Evolutionary conservation across 2,329 filamentous ascomycete genomes (phyloP), one percentile per base, ranked within the genome.

Genomic region (Lachnellula suecica): DNA sequence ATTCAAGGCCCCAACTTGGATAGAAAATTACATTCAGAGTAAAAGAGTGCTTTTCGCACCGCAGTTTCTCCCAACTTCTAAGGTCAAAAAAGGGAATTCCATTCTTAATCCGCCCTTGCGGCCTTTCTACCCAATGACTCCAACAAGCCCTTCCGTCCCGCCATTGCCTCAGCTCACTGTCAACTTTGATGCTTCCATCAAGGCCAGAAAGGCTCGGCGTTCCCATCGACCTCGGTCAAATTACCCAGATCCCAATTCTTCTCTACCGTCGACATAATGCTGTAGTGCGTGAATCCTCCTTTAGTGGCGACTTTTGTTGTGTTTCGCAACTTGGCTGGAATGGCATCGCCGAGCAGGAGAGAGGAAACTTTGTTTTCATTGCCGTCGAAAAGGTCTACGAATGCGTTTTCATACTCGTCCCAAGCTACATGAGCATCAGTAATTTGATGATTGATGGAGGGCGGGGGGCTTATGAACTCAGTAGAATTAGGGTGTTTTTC

Each of bases 261-360:
- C 44, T 70, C 53, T 17, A 73, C 49, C 3, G 72, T 71, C 0
- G 70, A 64, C 38, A 73, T 58, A 52, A 69, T 66, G 40, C 66
- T 70, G 59, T 70, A 75, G 54, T 75, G 73, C n/a, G 66, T 74
- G 58, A 74, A 75, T 35, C 27, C 27, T 13, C 27, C 27, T 31
- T 31, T 13, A 71, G 79, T 19, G 72, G 77, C 51, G 67, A n/a
- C 59, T 62, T 83, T 79, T 13, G 70, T 72, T 3, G 77, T 80
- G 38, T 78, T 78, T 19, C 73, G 69, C 2, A 77, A 68, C 2
- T 64, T 54, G 8, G 62, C 41, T 0, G 78, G 76, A 4, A 83
- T 67, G 11, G 78, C 78, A 48, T 74, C 79, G 5, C 80, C 80
- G 9, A 83, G 72, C 4, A 83, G 71, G 37, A 83, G 72, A 42